A percentile compares a stretch with the other conserved stretches of the same genome.
Conservation (phyloP, 768 basidiomycete species). For the Boletus bicolor region DNA sequence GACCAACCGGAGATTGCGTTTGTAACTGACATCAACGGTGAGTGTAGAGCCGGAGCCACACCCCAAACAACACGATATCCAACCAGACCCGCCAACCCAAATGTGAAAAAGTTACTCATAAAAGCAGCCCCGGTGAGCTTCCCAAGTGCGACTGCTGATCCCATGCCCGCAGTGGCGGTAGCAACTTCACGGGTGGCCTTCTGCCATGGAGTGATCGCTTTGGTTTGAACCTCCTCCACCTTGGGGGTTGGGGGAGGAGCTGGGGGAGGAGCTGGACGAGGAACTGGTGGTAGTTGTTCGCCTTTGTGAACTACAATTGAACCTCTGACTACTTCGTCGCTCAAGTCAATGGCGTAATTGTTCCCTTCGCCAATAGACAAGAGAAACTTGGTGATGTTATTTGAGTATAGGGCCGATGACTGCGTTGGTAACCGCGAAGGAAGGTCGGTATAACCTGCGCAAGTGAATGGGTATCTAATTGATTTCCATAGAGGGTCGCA, state of each 20-base stretch:
- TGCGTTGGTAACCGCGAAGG: slow-evolving; percentile 88
- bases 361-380: slow-evolving; percentile 69
- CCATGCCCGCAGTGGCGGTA: slow-evolving; percentile 73
- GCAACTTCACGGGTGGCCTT: slow-evolving; percentile 75
- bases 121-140: slow-evolving; percentile 78
- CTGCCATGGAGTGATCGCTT: slow-evolving; percentile 82
- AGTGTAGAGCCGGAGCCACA: slow-evolving; percentile 83
- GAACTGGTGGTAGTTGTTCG: slow-evolving; percentile 59
- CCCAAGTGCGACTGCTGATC: slow-evolving; percentile 65
- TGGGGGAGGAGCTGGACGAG: slow-evolving; percentile 66
- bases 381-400: slow-evolving; percentile 88
- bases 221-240: slow-evolving; percentile 40
- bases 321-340: slow-evolving; percentile 83
- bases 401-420: slow-evolving; percentile 85
- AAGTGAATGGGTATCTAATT: background rate
- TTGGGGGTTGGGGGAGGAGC: slow-evolving; percentile 51
- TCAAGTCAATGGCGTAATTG: slow-evolving; percentile 64
- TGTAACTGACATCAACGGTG: slow-evolving; percentile 88
- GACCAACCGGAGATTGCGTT: slow-evolving; percentile 78
- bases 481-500: slow-evolving; percentile 5
- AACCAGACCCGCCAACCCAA: slow-evolving; percentile 81
- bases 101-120: slow-evolving; percentile 88
- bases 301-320: slow-evolving; percentile 74
- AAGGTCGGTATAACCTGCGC: slow-evolving; percentile 74
- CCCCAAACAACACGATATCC: slow-evolving; percentile 91